Evolutionary conservation across 306 rosid species (phyloP).

Genomic region (Quillaja saponaria): DNA sequence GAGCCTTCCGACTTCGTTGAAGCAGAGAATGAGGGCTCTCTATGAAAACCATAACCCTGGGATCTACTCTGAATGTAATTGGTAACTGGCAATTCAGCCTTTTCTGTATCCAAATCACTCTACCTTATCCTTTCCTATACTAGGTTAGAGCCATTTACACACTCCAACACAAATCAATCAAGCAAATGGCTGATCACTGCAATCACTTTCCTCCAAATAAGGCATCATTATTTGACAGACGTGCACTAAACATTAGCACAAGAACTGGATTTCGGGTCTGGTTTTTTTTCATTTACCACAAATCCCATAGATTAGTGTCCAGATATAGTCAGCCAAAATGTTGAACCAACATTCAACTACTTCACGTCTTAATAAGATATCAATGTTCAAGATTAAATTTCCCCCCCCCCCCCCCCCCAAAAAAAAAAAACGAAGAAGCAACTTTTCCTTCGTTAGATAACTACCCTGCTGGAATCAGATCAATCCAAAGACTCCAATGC

Average conservation of each 20-base stretch:
- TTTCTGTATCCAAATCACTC: constrained; percentile 51
- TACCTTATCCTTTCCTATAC: constrained; percentile 56
- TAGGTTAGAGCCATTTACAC: constrained; percentile 39
- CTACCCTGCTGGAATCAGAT: constrained; percentile 17
- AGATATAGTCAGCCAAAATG: neutral
- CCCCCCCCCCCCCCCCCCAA: neutral
- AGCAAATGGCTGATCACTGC: constrained; percentile 29
- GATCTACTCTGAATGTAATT: constrained; percentile 33
- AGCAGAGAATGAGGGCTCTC: constrained; percentile 71
- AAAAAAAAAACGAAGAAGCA: constrained; percentile 14
- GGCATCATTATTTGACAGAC: constrained; percentile 24
- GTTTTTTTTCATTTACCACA: constrained; percentile 25
- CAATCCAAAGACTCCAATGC: constrained; percentile 30
- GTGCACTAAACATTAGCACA: constrained; percentile 22
- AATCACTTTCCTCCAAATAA: constrained; percentile 31
- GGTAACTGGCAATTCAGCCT: constrained; percentile 35
- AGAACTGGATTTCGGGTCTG: constrained; percentile 11
- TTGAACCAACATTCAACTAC: neutral
- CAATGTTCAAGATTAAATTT: neutral
- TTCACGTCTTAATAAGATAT: constrained; percentile 9
- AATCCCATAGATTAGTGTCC: constrained; percentile 2
- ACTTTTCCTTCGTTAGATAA: constrained; percentile 21
- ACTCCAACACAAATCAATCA: constrained; percentile 25
- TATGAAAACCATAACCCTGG: constrained; percentile 42
- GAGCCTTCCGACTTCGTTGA: constrained; percentile 54